These are phyloP conservation scores for Detonula confervacea DNA, from an alignment of 352 stramenopile genomes.

Conservation along the genomic window DNA sequence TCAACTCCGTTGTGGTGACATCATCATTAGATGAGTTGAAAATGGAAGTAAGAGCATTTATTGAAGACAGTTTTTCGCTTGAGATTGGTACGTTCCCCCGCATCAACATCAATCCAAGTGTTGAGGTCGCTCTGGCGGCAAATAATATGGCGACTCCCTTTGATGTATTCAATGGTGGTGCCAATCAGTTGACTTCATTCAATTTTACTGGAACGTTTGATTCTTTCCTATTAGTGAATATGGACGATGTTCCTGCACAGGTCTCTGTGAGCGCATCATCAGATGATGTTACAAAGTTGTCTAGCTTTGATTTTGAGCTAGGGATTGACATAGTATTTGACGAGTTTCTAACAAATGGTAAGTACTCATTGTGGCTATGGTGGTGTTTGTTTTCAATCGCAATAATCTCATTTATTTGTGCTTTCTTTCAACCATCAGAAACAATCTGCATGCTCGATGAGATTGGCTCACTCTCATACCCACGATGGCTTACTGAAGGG, in stretches of 20 bases:
- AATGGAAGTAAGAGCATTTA: slow-evolving; percentile 15
- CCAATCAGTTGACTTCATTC: slow-evolving; percentile 14
- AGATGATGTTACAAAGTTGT: slow-evolving; percentile 12
- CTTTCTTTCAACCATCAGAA: too few relatives aligned
- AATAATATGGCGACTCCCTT: slow-evolving; percentile 34
- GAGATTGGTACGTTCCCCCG: not conserved
- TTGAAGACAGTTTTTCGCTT: slow-evolving; percentile 11
- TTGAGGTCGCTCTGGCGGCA: slow-evolving; percentile 20
- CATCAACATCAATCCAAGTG: slow-evolving; percentile 10
- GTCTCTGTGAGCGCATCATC: slow-evolving; percentile 14
- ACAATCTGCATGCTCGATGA: too few relatives aligned
- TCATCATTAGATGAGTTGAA: slow-evolving; percentile 9
- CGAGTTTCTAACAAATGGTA: too few relatives aligned
- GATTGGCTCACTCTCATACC: too few relatives aligned
- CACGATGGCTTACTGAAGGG: too few relatives aligned
- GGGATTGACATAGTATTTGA: too few relatives aligned
- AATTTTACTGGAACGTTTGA: slow-evolving; percentile 21
- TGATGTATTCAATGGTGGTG: slow-evolving; percentile 23
- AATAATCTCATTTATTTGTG: too few relatives aligned
- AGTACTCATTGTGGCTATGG: too few relatives aligned
- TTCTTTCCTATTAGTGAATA: slow-evolving; percentile 17
- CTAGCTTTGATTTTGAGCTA: slow-evolving; percentile 15
- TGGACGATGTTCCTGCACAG: slow-evolving; percentile 32
- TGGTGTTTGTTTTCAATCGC: too few relatives aligned
- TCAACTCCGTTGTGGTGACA: slow-evolving; percentile 14